Percentiles rank a stretch among this genome's conserved stretches.
Evolutionary conservation across 495 filamentous ascomycete species (phyloP).

Genomic region (Cercophora newfieldiana): DNA sequence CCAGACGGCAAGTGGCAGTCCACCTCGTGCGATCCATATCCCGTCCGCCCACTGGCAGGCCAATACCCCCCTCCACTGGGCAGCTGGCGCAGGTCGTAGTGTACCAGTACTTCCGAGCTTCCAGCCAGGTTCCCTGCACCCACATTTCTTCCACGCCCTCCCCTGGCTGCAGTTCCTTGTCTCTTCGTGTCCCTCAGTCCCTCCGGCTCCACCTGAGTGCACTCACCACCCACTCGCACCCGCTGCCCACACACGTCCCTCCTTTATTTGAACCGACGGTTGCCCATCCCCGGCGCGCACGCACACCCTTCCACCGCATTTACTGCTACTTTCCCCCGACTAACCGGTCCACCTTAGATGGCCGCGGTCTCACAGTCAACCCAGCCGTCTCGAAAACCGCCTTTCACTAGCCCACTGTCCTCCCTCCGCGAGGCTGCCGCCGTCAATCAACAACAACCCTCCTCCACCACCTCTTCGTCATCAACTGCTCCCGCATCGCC

Average conservation of each 20-base stretch:
- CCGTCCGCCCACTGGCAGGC: slow-evolving; percentile 21
- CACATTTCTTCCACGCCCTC: slow-evolving; percentile 22
- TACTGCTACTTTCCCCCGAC: slow-evolving; percentile 12
- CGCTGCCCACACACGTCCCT: slow-evolving; percentile 16
- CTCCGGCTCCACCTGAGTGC: slow-evolving; percentile 6
- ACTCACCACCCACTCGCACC: not conserved
- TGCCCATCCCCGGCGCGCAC: slow-evolving; percentile 32
- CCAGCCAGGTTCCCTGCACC: slow-evolving; percentile 16
- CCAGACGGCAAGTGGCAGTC: slow-evolving; percentile 35
- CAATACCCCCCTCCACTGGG: not conserved
- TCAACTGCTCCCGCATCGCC: slow-evolving; percentile 12
- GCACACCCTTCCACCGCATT: slow-evolving; percentile 22
- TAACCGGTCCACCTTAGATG: slow-evolving; percentile 38
- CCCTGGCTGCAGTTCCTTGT: slow-evolving; percentile 23
- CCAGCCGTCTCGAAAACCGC: slow-evolving; percentile 20
- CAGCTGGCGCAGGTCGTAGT: not conserved
- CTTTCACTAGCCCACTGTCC: slow-evolving; percentile 6
- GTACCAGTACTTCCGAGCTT: slow-evolving; percentile 17
- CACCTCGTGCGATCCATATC: slow-evolving; percentile 26
- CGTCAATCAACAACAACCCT: not conserved
- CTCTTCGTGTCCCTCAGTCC: slow-evolving; percentile 3
- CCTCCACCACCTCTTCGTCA: slow-evolving; percentile 14
- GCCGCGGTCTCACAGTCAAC: slow-evolving; percentile 39
- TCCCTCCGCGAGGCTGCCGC: slow-evolving; percentile 4
- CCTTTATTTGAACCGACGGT: slow-evolving; percentile 37